phyloP scores from a whole-genome alignment of 2,329 filamentous ascomycete genomes.

The Nigrospora sphaerica region DNA sequence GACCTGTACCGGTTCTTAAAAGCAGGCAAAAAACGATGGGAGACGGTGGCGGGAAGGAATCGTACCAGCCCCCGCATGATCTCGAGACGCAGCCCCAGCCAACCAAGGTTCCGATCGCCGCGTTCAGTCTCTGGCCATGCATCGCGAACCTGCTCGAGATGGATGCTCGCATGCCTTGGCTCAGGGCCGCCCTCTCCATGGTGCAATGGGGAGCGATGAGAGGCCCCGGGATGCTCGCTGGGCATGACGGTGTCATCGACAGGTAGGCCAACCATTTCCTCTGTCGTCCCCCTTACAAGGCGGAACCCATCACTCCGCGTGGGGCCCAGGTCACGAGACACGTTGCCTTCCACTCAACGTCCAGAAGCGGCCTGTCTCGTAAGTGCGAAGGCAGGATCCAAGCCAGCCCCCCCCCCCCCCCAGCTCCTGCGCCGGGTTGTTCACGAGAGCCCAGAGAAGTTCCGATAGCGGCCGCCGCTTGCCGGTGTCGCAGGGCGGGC shows the following conservation, averaged over 20 bases:
- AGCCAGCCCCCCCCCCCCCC: too few relatives aligned
- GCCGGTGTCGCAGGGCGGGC: too few relatives aligned
- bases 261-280: constrained; percentile 61
- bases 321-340: constrained; percentile 37
- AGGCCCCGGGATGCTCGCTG: constrained; percentile 70
- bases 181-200: constrained; percentile 68
- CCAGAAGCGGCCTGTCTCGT: constrained; percentile 17
- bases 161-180: constrained; percentile 82
- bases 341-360: constrained; percentile 28
- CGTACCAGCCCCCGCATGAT: constrained; percentile 4
- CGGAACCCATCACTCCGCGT: constrained; percentile 34
- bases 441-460: not conserved
- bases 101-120: constrained; percentile 58
- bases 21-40: constrained; percentile 15
- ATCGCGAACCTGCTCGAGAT: constrained; percentile 67
- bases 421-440: not conserved
- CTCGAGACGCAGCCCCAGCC: constrained; percentile 11
- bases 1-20: constrained; percentile 21
- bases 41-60: constrained; percentile 15
- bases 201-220: constrained; percentile 65
- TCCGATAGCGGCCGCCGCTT: too few relatives aligned
- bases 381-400: constrained; percentile 20
- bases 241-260: constrained; percentile 72
- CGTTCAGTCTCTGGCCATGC: constrained; percentile 73
- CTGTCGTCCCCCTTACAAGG: constrained; percentile 9